These are phyloP conservation scores for Aspergillus piperis DNA, from an alignment of 2,329 filamentous ascomycete species.

Conservation along the genomic window DNA sequence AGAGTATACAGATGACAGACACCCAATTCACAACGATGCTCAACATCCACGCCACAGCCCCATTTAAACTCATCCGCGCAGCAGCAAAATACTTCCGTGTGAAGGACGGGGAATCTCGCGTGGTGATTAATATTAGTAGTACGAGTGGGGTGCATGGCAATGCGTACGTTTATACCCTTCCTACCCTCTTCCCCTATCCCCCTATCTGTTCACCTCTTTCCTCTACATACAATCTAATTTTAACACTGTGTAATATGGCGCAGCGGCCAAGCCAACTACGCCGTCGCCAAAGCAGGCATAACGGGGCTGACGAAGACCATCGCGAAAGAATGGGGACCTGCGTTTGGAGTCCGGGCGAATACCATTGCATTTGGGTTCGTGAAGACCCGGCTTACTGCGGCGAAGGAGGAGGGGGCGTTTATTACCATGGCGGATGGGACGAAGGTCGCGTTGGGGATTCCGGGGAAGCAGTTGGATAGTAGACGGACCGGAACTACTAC, in stretches of 20 bases:
- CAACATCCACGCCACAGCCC: constrained; percentile 78
- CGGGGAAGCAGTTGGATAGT: constrained; percentile 55
- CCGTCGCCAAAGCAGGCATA: constrained; percentile 80
- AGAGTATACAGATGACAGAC: constrained; percentile 64
- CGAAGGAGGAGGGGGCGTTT: constrained; percentile 82
- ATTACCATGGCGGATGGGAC: constrained; percentile 74
- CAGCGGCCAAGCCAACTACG: constrained; percentile 82
- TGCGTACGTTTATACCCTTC: constrained; percentile 47
- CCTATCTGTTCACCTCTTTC: too few species aligned
- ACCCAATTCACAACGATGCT: constrained; percentile 91
- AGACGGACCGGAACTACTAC: constrained; percentile 30
- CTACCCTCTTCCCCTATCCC: too few species aligned
- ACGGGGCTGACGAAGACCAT: constrained; percentile 84
- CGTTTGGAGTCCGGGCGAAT: constrained; percentile 79
- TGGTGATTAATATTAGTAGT: constrained; percentile 80
- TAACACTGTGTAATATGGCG: too few species aligned
- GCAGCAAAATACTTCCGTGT: constrained; percentile 87
- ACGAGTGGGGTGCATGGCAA: constrained; percentile 84
- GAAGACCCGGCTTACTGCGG: constrained; percentile 74
- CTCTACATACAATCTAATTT: background rate
- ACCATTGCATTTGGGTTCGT: constrained; percentile 85
- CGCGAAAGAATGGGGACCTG: constrained; percentile 86
- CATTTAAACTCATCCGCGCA: constrained; percentile 78
- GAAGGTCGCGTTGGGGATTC: constrained; percentile 74
- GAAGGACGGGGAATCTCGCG: constrained; percentile 74